These are phyloP conservation scores for Rugonectria rugulosa DNA, from an alignment of 2,329 filamentous ascomycete species.

Conservation along the genomic window DNA sequence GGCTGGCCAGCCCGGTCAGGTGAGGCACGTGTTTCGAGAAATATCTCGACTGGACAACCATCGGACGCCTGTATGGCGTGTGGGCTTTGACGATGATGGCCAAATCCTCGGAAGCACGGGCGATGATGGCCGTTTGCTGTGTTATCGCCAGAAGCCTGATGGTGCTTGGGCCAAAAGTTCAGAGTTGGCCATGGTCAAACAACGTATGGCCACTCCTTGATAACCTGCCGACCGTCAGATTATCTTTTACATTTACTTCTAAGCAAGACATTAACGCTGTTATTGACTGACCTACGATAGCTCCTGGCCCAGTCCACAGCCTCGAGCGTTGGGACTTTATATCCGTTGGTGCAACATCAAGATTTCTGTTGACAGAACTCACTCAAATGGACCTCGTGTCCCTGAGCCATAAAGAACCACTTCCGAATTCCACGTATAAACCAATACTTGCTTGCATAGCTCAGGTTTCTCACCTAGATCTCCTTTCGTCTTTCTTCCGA, in stretches of 20 bases:
- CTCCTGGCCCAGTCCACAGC: too few species aligned
- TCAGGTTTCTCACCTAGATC: too few species aligned
- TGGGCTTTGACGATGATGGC: conserved; percentile 74
- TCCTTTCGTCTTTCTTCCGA: too few species aligned
- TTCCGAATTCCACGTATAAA: too few species aligned
- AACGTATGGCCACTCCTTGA: conserved; percentile 58
- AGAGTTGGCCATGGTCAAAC: conserved; percentile 65
- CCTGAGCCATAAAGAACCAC: too few species aligned
- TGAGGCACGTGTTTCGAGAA: conserved; percentile 69
- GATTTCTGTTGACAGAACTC: too few species aligned
- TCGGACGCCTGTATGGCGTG: conserved; percentile 76
- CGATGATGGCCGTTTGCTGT: conserved; percentile 73
- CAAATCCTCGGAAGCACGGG: conserved; percentile 79
- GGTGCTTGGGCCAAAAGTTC: conserved; percentile 67
- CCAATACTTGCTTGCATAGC: too few species aligned
- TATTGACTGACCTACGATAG: too few species aligned
- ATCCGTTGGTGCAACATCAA: too few species aligned
- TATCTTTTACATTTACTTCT: not conserved
- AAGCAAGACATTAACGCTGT: not conserved
- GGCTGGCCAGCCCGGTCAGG: conserved; percentile 68
- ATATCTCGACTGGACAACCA: conserved; percentile 73
- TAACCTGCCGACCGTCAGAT: not conserved
- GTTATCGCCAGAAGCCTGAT: conserved; percentile 66
- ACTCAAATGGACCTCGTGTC: too few species aligned
- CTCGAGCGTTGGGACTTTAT: too few species aligned